These are phyloP conservation scores for Malus orientalis DNA, from an alignment of 306 rosid genomes.

Conservation along the genomic window DNA sequence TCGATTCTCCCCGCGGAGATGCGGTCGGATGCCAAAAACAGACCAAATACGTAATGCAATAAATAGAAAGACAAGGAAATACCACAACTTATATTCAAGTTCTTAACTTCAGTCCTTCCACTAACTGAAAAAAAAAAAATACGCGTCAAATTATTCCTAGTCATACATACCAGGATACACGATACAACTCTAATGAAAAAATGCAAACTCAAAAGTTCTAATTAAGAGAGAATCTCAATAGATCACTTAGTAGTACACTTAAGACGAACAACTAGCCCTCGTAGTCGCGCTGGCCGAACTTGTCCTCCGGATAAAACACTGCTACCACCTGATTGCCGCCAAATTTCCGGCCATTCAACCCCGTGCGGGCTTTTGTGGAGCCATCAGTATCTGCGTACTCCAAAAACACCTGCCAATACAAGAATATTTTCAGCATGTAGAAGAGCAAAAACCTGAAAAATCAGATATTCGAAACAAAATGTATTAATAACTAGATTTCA, in stretches of 20 bases:
- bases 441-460: neutral
- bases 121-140: neutral
- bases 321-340: conserved; percentile 84
- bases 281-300: conserved; percentile 77
- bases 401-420: conserved; percentile 61
- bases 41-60: neutral
- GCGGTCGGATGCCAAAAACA: neutral
- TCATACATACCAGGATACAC: neutral
- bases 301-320: conserved; percentile 70
- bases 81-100: neutral
- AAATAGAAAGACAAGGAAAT: neutral
- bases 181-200: neutral
- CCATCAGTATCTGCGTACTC: conserved; percentile 84
- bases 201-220: neutral
- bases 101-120: neutral
- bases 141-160: neutral
- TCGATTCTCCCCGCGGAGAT: no score
- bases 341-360: conserved; percentile 80
- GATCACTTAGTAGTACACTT: neutral
- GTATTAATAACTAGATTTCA: neutral
- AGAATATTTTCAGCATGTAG: neutral
- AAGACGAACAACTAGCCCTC: conserved; percentile 43
- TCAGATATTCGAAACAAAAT: neutral
- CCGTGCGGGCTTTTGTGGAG: conserved; percentile 75
- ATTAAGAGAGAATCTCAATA: neutral